phyloP scores from a whole-genome alignment of 2,329 filamentous ascomycete genomes.

The Hypomyces rosellus region DNA sequence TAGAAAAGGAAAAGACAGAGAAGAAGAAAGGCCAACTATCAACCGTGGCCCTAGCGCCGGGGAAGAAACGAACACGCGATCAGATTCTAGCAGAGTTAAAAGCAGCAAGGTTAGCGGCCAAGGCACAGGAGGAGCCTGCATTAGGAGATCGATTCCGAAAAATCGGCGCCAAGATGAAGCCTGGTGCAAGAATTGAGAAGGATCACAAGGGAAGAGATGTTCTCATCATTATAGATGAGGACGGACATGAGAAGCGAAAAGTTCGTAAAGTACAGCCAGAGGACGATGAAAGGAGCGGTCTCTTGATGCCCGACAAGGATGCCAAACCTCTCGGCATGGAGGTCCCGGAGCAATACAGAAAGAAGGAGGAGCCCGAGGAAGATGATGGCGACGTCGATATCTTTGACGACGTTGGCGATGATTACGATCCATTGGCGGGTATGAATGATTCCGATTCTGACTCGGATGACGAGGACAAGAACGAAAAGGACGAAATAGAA shows the following conservation, averaged over 20 bases:
- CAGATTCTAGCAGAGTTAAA: slow-evolving; percentile 64
- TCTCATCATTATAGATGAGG: slow-evolving; percentile 58
- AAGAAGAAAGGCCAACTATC: slow-evolving; percentile 59
- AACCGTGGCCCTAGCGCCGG: slow-evolving; percentile 43
- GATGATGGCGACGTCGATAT: slow-evolving; percentile 56
- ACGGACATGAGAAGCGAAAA: slow-evolving; percentile 61
- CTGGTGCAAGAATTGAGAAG: slow-evolving; percentile 52
- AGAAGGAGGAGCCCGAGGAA: slow-evolving; percentile 40
- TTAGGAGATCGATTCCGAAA: slow-evolving; percentile 59
- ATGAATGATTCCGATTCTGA: slow-evolving; percentile 41
- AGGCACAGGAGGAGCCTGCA: slow-evolving; percentile 43
- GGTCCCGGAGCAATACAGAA: slow-evolving; percentile 52
- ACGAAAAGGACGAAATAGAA: slow-evolving; percentile 21
- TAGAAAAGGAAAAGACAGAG: slow-evolving; percentile 43
- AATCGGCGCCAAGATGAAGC: slow-evolving; percentile 49
- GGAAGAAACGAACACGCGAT: slow-evolving; percentile 57
- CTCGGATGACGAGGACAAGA: slow-evolving; percentile 38
- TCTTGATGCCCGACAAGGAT: slow-evolving; percentile 50
- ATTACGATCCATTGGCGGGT: slow-evolving; percentile 61
- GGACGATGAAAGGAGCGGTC: slow-evolving; percentile 31
- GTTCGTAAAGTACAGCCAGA: slow-evolving; percentile 46
- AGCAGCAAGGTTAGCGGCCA: slow-evolving; percentile 54
- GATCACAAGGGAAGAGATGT: slow-evolving; percentile 58
- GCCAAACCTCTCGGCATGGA: slow-evolving; percentile 59
- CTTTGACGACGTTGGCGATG: slow-evolving; percentile 59